These are phyloP conservation scores for Angophora floribunda DNA, from an alignment of 345 rosid species.

Conservation along the genomic window DNA sequence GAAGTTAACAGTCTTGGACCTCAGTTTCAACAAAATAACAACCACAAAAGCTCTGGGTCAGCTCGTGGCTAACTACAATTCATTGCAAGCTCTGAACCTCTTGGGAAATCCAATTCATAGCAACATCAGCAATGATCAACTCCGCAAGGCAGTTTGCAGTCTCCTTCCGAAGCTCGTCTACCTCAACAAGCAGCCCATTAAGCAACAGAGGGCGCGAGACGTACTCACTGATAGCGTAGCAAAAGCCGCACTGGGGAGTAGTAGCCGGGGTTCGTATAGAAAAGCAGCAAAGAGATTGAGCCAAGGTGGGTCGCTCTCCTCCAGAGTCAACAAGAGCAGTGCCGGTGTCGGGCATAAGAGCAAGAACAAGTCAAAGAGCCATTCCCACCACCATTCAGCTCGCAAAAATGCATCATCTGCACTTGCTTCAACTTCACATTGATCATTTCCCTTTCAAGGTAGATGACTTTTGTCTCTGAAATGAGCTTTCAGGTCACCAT, in stretches of 20 bases:
- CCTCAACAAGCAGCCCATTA: constrained; percentile 75
- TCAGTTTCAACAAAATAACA: constrained; percentile 92
- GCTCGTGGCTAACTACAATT: constrained; percentile 83
- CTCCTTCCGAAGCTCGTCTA: constrained; percentile 77
- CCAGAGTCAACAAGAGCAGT: constrained; percentile 13
- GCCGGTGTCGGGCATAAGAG: not conserved
- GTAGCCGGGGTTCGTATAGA: constrained; percentile 23
- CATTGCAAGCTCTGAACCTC: constrained; percentile 69
- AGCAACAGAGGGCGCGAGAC: constrained; percentile 70
- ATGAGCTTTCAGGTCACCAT: not conserved
- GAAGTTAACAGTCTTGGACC: constrained; percentile 76
- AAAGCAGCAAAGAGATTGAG: constrained; percentile 20
- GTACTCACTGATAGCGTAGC: constrained; percentile 64
- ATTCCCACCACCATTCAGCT: constrained; percentile 10
- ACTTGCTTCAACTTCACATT: constrained; percentile 7
- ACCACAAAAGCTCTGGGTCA: constrained; percentile 80
- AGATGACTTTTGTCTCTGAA: not conserved
- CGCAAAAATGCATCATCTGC: constrained; percentile 10
- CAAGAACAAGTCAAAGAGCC: constrained; percentile 22
- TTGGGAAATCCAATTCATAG: constrained; percentile 78
- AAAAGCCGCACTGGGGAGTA: constrained; percentile 60
- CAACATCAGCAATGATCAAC: constrained; percentile 72
- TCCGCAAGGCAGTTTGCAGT: constrained; percentile 58
- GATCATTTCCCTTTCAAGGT: not conserved
- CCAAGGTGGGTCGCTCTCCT: constrained; percentile 18